phyloP scores from a whole-genome alignment of 2,329 filamentous ascomycete genomes.

The Tolypocladium ovalisporum region DNA sequence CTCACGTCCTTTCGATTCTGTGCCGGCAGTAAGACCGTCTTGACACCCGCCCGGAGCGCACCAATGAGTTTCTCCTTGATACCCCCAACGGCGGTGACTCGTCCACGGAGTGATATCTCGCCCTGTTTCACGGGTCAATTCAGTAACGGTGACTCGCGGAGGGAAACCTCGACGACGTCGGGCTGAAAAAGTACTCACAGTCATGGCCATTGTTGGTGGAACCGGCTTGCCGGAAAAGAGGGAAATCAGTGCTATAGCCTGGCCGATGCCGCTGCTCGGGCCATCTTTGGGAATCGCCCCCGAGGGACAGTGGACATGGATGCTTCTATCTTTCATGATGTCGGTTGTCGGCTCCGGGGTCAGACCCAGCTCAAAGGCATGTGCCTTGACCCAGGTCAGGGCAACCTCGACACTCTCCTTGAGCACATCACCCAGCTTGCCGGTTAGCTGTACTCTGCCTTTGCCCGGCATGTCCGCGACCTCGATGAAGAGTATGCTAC shows the following conservation, averaged over 20 bases:
- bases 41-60: constrained; percentile 83
- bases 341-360: constrained; percentile 73
- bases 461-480: constrained; percentile 93
- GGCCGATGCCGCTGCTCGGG: constrained; percentile 76
- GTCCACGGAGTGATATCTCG: constrained; percentile 70
- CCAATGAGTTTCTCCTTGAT: constrained; percentile 99
- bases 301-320: constrained; percentile 93
- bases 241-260: constrained; percentile 86
- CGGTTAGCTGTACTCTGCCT: constrained; percentile 87
- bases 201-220: constrained; percentile 92
- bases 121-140: constrained; percentile 31
- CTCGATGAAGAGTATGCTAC: constrained; percentile 96
- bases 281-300: constrained; percentile 95
- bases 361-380: constrained; percentile 82
- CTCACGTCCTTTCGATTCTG: constrained; percentile 88
- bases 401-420: constrained; percentile 97
- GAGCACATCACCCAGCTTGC: constrained; percentile 90
- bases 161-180: neutral
- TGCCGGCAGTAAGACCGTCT: constrained; percentile 79
- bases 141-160: constrained; percentile 5
- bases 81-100: constrained; percentile 87
- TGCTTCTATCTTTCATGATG: constrained; percentile 88
- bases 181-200: constrained; percentile 35
- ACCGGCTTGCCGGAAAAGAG: constrained; percentile 80
- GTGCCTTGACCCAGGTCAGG: constrained; percentile 91